Percentiles rank a stretch among this genome's conserved stretches.
Evolutionary conservation across 1,284 basidiomycete genomes (phyloP).

Genomic region (Trichosporon sp.): DNA sequence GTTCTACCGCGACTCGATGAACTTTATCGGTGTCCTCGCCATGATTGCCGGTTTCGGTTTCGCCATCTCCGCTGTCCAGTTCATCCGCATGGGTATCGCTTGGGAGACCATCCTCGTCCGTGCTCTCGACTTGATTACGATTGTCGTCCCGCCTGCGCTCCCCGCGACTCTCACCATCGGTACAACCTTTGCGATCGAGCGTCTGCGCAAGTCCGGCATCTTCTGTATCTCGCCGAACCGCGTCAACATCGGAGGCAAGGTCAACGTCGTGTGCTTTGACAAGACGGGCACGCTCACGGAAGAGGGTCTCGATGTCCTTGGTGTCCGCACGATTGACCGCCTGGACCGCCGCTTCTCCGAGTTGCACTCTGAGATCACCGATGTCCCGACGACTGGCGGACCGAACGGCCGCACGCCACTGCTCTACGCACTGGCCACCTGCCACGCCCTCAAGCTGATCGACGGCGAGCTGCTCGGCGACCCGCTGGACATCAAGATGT

Average conservation of each 20-base stretch:
- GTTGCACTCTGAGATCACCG: conserved; percentile 81
- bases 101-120: conserved; percentile 91
- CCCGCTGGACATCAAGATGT: conserved; percentile 96
- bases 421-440: conserved; percentile 90
- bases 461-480: conserved; percentile 89
- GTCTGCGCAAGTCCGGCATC: conserved; percentile 84
- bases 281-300: conserved; percentile 99
- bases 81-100: conserved; percentile 81
- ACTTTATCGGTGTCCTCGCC: conserved; percentile 91
- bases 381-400: conserved; percentile 71
- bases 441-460: conserved; percentile 92
- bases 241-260: conserved; percentile 93
- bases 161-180: conserved; percentile 98
- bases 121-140: conserved; percentile 94
- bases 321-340: conserved; percentile 79
- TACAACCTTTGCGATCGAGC: conserved; percentile 89
- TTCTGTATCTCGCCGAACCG: conserved; percentile 97
- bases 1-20: conserved; percentile 95
- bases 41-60: conserved; percentile 87
- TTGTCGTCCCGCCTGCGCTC: conserved; percentile 95
- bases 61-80: conserved; percentile 84
- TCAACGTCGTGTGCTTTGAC: conserved; percentile 99
- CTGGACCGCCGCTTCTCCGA: conserved; percentile 79
- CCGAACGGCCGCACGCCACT: conserved; percentile 72
- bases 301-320: conserved; percentile 95